These are phyloP conservation scores for Astrothelium macrocarpum DNA, from an alignment of 495 filamentous ascomycete genomes.

Conservation along the genomic window DNA sequence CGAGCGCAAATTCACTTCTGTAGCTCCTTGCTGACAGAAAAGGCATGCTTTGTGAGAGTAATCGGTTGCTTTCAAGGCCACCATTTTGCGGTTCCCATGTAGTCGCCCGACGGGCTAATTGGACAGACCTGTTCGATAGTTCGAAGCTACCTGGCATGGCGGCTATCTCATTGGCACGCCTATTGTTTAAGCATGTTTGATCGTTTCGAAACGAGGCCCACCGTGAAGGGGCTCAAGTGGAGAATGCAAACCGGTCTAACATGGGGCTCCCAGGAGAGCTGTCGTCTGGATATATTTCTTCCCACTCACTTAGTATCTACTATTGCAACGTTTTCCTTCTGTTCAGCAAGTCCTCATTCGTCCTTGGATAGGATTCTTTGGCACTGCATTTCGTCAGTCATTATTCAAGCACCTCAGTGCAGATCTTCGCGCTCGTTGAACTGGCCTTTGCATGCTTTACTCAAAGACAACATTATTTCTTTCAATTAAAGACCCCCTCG, in stretches of 20 bases:
- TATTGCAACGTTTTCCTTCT: background rate
- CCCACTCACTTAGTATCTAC: background rate
- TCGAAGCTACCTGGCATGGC: background rate
- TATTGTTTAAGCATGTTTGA: background rate
- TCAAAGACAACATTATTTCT: background rate
- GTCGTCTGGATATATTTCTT: background rate
- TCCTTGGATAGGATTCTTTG: background rate
- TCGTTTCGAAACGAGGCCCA: slow-evolving; percentile 1
- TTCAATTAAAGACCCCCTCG: background rate
- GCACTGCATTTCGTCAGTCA: background rate
- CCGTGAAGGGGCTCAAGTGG: background rate
- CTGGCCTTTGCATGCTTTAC: background rate
- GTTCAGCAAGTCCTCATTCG: background rate
- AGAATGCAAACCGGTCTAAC: background rate
- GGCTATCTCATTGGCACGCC: background rate
- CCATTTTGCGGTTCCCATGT: background rate
- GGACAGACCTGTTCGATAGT: background rate
- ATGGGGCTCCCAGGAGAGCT: background rate
- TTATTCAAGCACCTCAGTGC: background rate
- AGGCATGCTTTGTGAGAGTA: no score
- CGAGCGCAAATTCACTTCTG: no score
- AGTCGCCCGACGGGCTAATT: background rate
- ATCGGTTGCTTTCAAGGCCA: no score
- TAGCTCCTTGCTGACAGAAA: no score
- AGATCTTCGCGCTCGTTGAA: background rate